phyloP scores from a whole-genome alignment of 2,329 filamentous ascomycete genomes.

The Metarhizium album region DNA sequence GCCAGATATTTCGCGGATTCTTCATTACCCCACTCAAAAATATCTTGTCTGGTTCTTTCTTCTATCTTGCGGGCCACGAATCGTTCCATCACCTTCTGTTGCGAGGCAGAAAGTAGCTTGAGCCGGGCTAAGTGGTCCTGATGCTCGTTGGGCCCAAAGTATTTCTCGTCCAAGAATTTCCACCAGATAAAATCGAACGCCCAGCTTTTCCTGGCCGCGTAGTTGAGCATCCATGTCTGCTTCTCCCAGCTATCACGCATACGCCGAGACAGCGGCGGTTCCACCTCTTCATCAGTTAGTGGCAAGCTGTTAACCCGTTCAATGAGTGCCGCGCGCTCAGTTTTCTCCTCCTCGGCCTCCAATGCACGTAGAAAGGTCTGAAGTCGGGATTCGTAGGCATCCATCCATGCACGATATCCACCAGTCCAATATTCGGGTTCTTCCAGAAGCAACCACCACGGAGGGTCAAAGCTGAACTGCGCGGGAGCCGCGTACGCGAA shows the following conservation, averaged over 20 bases:
- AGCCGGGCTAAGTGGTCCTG: conserved; percentile 12
- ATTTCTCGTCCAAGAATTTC: conserved; percentile 22
- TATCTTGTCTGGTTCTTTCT: conserved; percentile 1
- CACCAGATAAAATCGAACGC: conserved; percentile 27
- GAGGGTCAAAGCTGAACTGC: conserved; percentile 8
- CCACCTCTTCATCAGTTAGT: too few relatives aligned
- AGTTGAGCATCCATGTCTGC: conserved; percentile 21
- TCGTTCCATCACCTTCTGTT: conserved; percentile 14
- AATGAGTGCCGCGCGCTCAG: neutral
- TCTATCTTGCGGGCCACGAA: conserved; percentile 14
- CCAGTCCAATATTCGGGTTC: conserved; percentile 20
- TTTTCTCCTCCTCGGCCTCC: conserved; percentile 19
- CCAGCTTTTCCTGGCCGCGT: conserved; percentile 25
- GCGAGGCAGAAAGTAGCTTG: conserved; percentile 11
- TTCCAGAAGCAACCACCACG: conserved; percentile 27
- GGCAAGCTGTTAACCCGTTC: neutral
- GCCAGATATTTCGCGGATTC: neutral
- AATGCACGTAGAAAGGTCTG: conserved; percentile 24
- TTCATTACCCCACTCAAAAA: neutral
- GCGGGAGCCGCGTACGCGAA: conserved; percentile 17
- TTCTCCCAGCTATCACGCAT: conserved; percentile 27
- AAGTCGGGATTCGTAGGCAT: conserved; percentile 9
- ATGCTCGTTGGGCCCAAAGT: conserved; percentile 16
- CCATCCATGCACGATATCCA: conserved; percentile 19
- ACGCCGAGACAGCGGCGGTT: neutral